Evolutionary conservation across 495 filamentous ascomycete species (phyloP).

Genomic region (Neohortaea acidophila): DNA sequence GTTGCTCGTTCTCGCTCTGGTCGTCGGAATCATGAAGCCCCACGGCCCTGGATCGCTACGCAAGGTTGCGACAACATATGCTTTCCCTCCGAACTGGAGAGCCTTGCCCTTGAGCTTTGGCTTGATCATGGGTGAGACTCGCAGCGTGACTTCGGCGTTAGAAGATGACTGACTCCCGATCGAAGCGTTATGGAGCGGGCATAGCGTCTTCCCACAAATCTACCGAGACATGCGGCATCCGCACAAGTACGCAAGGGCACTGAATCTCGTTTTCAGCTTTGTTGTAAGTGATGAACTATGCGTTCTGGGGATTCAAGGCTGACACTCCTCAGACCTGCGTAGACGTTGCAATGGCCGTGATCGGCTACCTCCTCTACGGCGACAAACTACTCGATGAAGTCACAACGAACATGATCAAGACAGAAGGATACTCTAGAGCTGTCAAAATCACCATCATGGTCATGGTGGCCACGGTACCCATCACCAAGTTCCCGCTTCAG

Average conservation of each 20-base stretch:
- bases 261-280: slow-evolving; percentile 67
- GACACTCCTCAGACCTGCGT: slow-evolving; percentile 34
- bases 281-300: background rate
- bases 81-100: slow-evolving; percentile 71
- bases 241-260: slow-evolving; percentile 57
- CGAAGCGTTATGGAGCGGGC: slow-evolving; percentile 82
- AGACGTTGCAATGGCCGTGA: slow-evolving; percentile 61
- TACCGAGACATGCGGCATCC: slow-evolving; percentile 95
- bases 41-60: slow-evolving; percentile 65
- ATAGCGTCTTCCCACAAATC: slow-evolving; percentile 87
- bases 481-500: slow-evolving; percentile 93
- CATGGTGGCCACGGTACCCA: slow-evolving; percentile 76
- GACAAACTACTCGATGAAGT: slow-evolving; percentile 69
- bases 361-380: slow-evolving; percentile 84
- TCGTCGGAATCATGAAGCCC: slow-evolving; percentile 71
- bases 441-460: slow-evolving; percentile 61
- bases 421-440: slow-evolving; percentile 52
- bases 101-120: slow-evolving; percentile 81
- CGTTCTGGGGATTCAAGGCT: background rate
- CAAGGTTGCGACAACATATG: slow-evolving; percentile 57
- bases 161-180: background rate
- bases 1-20: slow-evolving; percentile 61
- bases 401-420: slow-evolving; percentile 67
- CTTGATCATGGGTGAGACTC: slow-evolving; percentile 52
- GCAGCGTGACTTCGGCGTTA: background rate